phyloP scores from a whole-genome alignment of 2,329 filamentous ascomycete species.

The Hymenoscyphus occultus region DNA sequence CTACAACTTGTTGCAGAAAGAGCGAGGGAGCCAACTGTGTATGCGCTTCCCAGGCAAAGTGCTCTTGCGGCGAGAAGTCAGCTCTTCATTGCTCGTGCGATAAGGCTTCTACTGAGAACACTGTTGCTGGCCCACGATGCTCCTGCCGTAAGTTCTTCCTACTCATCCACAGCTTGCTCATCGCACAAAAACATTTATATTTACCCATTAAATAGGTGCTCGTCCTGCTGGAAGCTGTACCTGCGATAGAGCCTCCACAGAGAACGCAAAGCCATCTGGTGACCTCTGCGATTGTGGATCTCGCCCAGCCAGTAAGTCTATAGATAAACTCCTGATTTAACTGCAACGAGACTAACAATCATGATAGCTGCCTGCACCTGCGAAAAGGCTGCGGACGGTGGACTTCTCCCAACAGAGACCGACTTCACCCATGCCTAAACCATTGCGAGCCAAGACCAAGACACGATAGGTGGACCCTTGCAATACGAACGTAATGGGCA shows the following conservation, averaged over 20 bases:
- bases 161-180: conserved; percentile 37
- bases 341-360: conserved; percentile 10
- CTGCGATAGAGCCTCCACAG: conserved; percentile 67
- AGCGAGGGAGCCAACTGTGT: conserved; percentile 30
- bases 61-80: conserved; percentile 85
- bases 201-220: conserved; percentile 40
- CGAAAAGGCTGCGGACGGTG: conserved; percentile 65
- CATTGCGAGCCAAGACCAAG: background rate
- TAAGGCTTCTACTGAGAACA: conserved; percentile 74
- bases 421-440: conserved; percentile 71
- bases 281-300: conserved; percentile 74
- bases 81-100: conserved; percentile 85
- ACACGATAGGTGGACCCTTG: background rate
- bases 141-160: conserved; percentile 60
- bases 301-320: conserved; percentile 62
- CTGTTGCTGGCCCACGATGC: conserved; percentile 68
- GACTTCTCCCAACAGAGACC: conserved; percentile 66
- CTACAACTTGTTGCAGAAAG: conserved; percentile 36
- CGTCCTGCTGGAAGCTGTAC: conserved; percentile 79
- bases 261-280: conserved; percentile 63
- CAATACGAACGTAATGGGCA: background rate
- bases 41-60: conserved; percentile 63
- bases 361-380: conserved; percentile 71
- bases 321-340: background rate
- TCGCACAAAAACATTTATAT: conserved; percentile 7